These are phyloP conservation scores for Pistacia vera DNA, from an alignment of 345 rosid genomes.

Conservation along the genomic window DNA sequence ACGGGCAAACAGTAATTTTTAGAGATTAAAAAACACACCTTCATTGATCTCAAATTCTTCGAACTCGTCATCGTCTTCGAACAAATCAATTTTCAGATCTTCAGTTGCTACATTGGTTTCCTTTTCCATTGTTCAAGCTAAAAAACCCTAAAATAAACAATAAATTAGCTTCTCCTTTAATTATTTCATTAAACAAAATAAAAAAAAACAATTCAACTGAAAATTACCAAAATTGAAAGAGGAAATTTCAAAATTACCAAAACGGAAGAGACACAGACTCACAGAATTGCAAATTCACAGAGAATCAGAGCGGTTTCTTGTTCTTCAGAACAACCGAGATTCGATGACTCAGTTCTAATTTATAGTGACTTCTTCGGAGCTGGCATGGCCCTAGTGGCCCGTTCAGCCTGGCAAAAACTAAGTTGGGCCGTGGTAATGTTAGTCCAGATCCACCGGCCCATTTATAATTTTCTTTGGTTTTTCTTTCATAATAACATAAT, in stretches of 20 bases:
- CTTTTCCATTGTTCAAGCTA: conserved; percentile 8
- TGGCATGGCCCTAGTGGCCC: not conserved
- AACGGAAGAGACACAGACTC: not conserved
- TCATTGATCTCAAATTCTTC: conserved; percentile 76
- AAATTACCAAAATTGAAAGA: not conserved
- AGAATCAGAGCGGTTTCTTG: not conserved
- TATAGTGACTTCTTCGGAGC: not conserved
- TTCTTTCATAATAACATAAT: too few species aligned
- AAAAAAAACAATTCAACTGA: not conserved
- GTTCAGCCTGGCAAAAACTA: too few species aligned
- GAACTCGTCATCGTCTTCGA: conserved; percentile 94
- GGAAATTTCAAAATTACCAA: not conserved
- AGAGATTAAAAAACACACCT: conserved; percentile 27
- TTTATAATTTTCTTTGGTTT: too few species aligned
- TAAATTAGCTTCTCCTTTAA: not conserved
- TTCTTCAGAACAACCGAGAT: not conserved
- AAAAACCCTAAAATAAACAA: not conserved
- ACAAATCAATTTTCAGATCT: conserved; percentile 79
- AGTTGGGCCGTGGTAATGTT: too few species aligned
- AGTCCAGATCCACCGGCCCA: too few species aligned
- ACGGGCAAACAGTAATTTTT: not conserved
- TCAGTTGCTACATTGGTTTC: conserved; percentile 28
- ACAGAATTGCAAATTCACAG: not conserved
- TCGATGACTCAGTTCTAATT: not conserved
- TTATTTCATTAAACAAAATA: not conserved